Base-by-base conservation (phyloP, 2,329 filamentous ascomycete genomes). In the Botrytis pseudocinerea region DNA sequence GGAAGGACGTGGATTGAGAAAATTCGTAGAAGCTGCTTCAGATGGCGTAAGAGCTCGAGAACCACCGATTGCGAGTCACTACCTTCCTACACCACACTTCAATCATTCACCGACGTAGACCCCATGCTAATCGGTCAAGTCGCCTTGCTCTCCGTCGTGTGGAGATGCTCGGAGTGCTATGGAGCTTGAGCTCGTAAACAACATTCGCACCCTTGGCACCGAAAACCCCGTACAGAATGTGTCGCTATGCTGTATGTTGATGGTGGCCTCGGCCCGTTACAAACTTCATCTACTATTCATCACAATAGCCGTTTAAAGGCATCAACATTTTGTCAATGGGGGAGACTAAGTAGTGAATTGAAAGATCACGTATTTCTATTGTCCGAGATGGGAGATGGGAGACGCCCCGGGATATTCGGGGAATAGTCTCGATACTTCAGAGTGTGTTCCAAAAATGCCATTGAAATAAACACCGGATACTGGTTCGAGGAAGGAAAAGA, bases 111-210 rank as follows among this genome's bases (percentile, higher is more conserved):
- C 7, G 38, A 42, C 32, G 28, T 46, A 32, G 20, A 22, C 28
- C 35, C 42, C 42, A 38, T 51, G 20, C 28, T 51, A 28, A 40
- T 18, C 32, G 48, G 35, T 57, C 64, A 57, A 68, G 46, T 35
- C 35, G 46, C 46, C 25, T 54, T 54, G n/a, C 2, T 42, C 28
- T 42, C 64, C 35, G 28, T 68, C 9, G 16, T 42, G 64, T 42
- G 25, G 64, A 35, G 35, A 42, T 68, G 64, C 64, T 57, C 35
- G 48, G 64, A 42, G 64, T 66, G 63, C 64, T 40, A 54, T 51
- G 64, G 32, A 66, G 64, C 32, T 66, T 51, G 46, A 66, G 46
- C 32, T 66, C 32, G 32, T 54, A 51, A 66, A 54, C 32, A 25
- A 54, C 22, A 38, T 54, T 66, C 46, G 22, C 35, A 16, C 18